phyloP scores from a whole-genome alignment of 768 basidiomycete genomes.

The Phaffia australis region DNA sequence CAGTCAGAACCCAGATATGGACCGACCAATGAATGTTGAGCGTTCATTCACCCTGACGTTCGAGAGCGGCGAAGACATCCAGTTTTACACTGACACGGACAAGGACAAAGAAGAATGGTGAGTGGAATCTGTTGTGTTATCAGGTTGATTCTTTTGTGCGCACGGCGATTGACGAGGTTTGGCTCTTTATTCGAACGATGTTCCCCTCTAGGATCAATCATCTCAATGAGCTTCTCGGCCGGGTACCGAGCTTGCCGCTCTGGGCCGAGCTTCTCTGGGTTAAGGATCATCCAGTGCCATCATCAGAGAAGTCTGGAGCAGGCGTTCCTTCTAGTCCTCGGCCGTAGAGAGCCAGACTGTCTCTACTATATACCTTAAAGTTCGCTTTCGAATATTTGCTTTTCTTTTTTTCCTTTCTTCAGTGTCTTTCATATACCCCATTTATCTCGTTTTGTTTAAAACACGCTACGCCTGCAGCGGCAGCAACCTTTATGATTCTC shows the following conservation, averaged over 20 bases:
- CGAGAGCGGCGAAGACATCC: slow-evolving; percentile 61
- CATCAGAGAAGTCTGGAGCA: too few species aligned
- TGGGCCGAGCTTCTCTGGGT: slow-evolving; percentile 26
- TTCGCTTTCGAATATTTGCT: too few species aligned
- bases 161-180: neutral
- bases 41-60: slow-evolving; percentile 59
- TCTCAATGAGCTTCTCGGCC: slow-evolving; percentile 22
- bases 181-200: neutral
- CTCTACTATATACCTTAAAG: too few species aligned
- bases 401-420: too few species aligned
- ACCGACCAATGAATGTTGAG: slow-evolving; percentile 51
- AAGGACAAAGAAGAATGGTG: slow-evolving; percentile 80
- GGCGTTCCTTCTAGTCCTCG: too few species aligned
- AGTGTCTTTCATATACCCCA: too few species aligned
- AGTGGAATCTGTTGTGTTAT: slow-evolving; percentile 31
- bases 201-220: slow-evolving; percentile 11
- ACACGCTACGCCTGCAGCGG: too few species aligned
- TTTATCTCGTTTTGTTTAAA: too few species aligned
- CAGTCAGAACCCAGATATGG: slow-evolving; percentile 54
- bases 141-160: neutral
- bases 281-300: slow-evolving; percentile 15
- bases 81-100: slow-evolving; percentile 84
- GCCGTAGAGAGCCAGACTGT: too few species aligned
- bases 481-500: too few species aligned
- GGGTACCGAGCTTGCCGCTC: slow-evolving; percentile 20